Evolutionary conservation across 2,329 filamentous ascomycete species (phyloP).

Genomic region (Xylaria sp.): DNA sequence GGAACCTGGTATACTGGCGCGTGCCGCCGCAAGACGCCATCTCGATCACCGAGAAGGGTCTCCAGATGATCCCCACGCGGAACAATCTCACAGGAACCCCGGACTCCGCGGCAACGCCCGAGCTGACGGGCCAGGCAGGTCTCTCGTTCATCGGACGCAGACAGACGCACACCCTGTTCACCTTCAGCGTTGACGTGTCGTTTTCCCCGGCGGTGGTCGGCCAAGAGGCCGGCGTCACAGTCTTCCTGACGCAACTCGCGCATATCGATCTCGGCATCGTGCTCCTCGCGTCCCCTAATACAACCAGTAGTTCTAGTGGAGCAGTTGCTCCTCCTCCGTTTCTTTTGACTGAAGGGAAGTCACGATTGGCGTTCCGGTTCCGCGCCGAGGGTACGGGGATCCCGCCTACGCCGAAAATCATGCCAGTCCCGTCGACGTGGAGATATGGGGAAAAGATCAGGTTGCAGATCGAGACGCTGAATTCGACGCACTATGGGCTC

Average conservation of each 20-base stretch:
- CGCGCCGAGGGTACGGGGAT: slow-evolving; percentile 36
- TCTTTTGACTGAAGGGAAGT: too few relatives aligned
- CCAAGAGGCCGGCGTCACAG: slow-evolving; percentile 43
- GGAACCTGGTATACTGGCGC: slow-evolving; percentile 43
- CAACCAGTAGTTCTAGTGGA: too few relatives aligned
- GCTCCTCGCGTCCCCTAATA: slow-evolving; percentile 19
- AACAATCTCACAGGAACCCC: slow-evolving; percentile 38
- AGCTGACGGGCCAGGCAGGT: slow-evolving; percentile 34
- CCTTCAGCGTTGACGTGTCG: slow-evolving; percentile 40
- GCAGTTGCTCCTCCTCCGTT: too few relatives aligned
- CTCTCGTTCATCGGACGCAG: slow-evolving; percentile 42
- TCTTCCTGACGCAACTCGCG: slow-evolving; percentile 43
- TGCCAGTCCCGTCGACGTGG: slow-evolving; percentile 38
- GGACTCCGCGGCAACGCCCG: slow-evolving; percentile 20
- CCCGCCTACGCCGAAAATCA: slow-evolving; percentile 22
- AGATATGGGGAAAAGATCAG: slow-evolving; percentile 34
- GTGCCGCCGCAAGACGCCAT: slow-evolving; percentile 38
- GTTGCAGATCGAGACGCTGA: slow-evolving; percentile 39
- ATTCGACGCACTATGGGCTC: slow-evolving; percentile 41
- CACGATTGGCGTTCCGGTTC: slow-evolving; percentile 36
- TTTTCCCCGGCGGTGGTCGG: slow-evolving; percentile 34
- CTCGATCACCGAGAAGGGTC: slow-evolving; percentile 28
- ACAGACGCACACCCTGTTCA: slow-evolving; percentile 43
- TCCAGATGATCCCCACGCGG: slow-evolving; percentile 38
- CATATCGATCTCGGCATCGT: slow-evolving; percentile 44